Conservation (phyloP, 2,329 filamentous ascomycete genomes). For the Pleurostoma richardsiae region DNA sequence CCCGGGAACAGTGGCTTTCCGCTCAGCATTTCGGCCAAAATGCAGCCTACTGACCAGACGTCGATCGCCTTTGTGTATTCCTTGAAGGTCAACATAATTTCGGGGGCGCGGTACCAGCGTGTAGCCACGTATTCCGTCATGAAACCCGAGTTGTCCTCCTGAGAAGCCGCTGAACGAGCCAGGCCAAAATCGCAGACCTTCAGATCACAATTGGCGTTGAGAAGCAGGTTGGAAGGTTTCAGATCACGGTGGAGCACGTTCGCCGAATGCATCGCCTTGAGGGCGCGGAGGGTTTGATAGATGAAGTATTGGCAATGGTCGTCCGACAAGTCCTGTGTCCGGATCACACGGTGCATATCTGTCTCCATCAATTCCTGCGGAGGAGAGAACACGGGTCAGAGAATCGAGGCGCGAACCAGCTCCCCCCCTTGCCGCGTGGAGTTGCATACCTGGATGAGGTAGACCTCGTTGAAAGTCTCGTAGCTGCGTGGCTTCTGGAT, state of each 20-base stretch:
- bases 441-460: slow-evolving; percentile 81
- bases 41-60: slow-evolving; percentile 98
- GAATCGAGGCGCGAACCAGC: too few species aligned
- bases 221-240: slow-evolving; percentile 92
- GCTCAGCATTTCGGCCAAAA: slow-evolving; percentile 96
- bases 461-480: slow-evolving; percentile 94
- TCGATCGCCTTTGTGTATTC: slow-evolving; percentile 99
- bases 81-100: slow-evolving; percentile 99
- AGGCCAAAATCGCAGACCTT: slow-evolving; percentile 99
- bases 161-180: slow-evolving; percentile 89
- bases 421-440: too few species aligned
- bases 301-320: slow-evolving; percentile 99
- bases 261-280: slow-evolving; percentile 99
- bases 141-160: slow-evolving; percentile 99
- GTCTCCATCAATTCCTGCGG: slow-evolving; percentile 95
- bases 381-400: neutral
- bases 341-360: slow-evolving; percentile 98
- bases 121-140: slow-evolving; percentile 99
- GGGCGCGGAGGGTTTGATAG: slow-evolving; percentile 93
- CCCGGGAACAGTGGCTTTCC: slow-evolving; percentile 97
- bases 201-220: slow-evolving; percentile 98
- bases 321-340: slow-evolving; percentile 96
- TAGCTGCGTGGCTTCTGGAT: slow-evolving; percentile 98
- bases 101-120: slow-evolving; percentile 96
- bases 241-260: slow-evolving; percentile 96